Evolutionary conservation across 2,329 filamentous ascomycete genomes (phyloP).

Genomic region (Xylaria sp.): DNA sequence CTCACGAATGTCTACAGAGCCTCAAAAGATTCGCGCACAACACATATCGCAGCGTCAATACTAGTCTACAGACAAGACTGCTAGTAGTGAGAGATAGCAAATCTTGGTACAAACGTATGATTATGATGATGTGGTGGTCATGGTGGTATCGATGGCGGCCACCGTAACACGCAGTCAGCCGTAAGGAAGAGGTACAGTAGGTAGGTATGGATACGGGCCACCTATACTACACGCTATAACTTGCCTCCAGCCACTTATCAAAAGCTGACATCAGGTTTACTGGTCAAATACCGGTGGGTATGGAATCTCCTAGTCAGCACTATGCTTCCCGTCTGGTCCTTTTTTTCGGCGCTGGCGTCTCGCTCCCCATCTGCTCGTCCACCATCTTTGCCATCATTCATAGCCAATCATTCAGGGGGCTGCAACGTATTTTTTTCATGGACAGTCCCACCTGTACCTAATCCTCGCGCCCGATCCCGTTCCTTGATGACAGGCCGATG

Average conservation of each 20-base stretch:
- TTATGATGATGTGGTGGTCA: background rate
- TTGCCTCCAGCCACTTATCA: background rate
- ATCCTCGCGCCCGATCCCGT: constrained; percentile 6
- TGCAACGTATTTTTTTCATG: background rate
- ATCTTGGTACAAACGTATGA: background rate
- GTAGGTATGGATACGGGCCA: too few relatives aligned
- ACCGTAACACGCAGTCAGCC: background rate
- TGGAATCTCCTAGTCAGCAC: background rate
- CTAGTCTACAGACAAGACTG: too few relatives aligned
- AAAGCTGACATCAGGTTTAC: background rate
- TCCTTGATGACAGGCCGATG: background rate
- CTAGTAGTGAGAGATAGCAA: too few relatives aligned
- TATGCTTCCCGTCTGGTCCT: background rate
- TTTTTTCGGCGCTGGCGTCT: constrained; percentile 1
- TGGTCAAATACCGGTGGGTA: background rate
- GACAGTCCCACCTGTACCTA: background rate
- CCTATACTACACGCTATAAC: too few relatives aligned
- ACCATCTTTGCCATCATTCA: background rate
- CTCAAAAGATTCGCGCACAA: constrained; percentile 12
- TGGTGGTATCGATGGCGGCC: background rate
- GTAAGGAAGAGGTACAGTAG: too few relatives aligned
- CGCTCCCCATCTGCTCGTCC: background rate
- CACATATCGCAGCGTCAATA: background rate
- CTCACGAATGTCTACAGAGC: constrained; percentile 12
- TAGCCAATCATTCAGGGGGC: constrained; percentile 5